Conservation (phyloP, 176 grass and related monocot species). For the Lolium multiflorum region DNA sequence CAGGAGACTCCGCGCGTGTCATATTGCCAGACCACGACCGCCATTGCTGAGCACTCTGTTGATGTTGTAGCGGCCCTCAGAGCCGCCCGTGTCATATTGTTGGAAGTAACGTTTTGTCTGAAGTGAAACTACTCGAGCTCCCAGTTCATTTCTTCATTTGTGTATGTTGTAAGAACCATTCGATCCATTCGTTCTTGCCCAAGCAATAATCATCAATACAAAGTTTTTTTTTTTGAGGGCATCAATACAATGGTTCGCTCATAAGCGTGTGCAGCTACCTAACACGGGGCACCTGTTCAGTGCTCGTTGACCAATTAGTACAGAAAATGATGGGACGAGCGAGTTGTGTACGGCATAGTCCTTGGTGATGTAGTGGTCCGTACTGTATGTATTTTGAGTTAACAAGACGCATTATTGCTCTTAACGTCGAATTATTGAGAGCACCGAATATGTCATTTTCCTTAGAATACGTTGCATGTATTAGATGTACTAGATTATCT, state of each 20-base stretch:
- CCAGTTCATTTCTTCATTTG: neutral
- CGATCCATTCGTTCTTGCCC: neutral
- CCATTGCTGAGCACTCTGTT: neutral
- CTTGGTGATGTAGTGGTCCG: neutral
- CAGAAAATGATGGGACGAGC: too few species aligned
- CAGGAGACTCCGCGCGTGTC: conserved; percentile 63
- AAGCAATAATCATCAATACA: conserved; percentile 2
- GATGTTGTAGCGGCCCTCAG: neutral
- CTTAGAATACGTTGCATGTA: too few species aligned
- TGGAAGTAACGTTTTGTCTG: neutral
- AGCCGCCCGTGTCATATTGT: neutral
- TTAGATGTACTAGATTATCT: too few species aligned
- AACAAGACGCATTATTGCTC: neutral
- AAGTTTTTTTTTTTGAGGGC: neutral
- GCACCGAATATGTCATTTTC: neutral
- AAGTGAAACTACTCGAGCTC: neutral
- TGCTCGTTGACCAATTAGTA: neutral
- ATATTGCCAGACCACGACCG: conserved; percentile 36
- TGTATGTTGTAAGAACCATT: conserved; percentile 33
- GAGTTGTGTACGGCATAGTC: neutral
- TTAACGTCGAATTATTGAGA: neutral
- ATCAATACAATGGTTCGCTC: neutral
- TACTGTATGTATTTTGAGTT: neutral
- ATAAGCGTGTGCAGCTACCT: neutral
- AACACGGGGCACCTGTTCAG: neutral